A percentile compares a stretch with the other conserved stretches of the same genome.
Conservation (phyloP, 306 rosid species). For the Acacia confusa region DNA sequence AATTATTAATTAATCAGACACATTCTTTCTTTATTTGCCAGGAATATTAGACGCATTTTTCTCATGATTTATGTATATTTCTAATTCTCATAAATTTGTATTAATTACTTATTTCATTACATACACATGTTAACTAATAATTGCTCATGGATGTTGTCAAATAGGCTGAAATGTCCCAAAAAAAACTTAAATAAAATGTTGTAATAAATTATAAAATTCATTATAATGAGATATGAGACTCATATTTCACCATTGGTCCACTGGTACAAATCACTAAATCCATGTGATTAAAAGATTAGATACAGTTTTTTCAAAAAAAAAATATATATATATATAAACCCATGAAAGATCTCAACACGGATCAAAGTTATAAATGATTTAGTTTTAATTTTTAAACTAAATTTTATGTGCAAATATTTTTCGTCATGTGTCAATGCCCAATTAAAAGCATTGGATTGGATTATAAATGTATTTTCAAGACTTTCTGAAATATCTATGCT, state of each 20-base stretch:
- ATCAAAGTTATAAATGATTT: neutral
- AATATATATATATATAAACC: neutral
- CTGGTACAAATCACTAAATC: neutral
- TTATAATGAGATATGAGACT: neutral
- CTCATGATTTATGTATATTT: neutral
- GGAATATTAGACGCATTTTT: neutral
- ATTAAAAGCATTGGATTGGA: neutral
- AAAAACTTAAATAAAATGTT: neutral
- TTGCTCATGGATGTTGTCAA: neutral
- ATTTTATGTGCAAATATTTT: neutral
- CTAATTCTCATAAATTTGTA: neutral
- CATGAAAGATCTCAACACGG: neutral
- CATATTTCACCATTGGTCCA: neutral
- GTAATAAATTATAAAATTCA: neutral
- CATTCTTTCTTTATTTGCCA: neutral
- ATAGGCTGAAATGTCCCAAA: neutral
- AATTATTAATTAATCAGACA: neutral
- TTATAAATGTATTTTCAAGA: neutral
- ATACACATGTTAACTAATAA: neutral
- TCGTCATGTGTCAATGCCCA: neutral
- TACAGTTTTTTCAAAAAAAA: neutral
- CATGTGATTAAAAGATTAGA: neutral
- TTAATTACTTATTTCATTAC: neutral
- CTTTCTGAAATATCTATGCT: neutral
- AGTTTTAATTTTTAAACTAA: neutral